Evolutionary conservation across 148 eudicot genomes (phyloP), one percentile per base, ranked within the genome.

Genomic region (Rheum nobile): DNA sequence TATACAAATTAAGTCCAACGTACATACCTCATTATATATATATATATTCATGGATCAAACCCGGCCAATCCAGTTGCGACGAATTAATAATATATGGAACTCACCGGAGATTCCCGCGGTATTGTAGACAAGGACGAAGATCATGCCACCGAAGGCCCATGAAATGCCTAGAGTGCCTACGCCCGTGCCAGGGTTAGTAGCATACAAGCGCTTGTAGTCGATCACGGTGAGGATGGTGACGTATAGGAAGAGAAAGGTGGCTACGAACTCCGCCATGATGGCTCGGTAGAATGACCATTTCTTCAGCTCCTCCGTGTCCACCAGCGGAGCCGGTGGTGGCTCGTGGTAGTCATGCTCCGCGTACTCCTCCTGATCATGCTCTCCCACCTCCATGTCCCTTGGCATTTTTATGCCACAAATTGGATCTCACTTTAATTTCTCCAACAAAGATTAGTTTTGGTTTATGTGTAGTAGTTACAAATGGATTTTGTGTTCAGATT

Each of bases 101-200:
- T 65, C 21, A 84, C 85, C 89, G 24, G 89, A 86, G 72, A 86
- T 84, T 12, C 89, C 89, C 75, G 89, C 87, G 74, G 89, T 86
- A 81, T 87, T 84, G 86, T 86, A 86, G 38, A 65, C 70, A 35
- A 65, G 70, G 70, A 65, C 70, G 70, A 65, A 65, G 14, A 65
- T 65, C 70, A 65, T 86, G 79, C 90, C 90, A 7, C 90, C 90
- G 46, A 86, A 86, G 63, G 90, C 87, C 90, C 90, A 86, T 0
- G 90, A 85, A 71, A 86, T 86, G 24, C 90, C 90, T 8, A 86
- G 87, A 67, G 84, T 71, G 12, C 89, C 89, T 0, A 86, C 86
- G 42, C 89, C 87, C 3, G 81, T 82, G 19, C 89, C 84, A 12
- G 2, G 37, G 37, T 86, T 86, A 12, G 74, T 34, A 47, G 71